These are phyloP conservation scores for Cadophora sp. DNA, from an alignment of 2,329 filamentous ascomycete species.

Conservation along the genomic window DNA sequence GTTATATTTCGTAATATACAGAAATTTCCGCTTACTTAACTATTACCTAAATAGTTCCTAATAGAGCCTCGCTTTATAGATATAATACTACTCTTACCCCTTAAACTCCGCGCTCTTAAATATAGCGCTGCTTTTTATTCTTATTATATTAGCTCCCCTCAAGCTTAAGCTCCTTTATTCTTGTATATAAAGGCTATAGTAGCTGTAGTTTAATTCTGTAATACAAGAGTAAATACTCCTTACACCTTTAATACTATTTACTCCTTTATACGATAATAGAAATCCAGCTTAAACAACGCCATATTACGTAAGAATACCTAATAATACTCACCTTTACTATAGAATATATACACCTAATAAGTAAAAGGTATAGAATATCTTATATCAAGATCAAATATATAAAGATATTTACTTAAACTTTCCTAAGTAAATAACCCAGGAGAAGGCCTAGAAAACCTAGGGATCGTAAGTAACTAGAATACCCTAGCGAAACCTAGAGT, in stretches of 20 bases:
- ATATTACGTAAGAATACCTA: slow-evolving; percentile 70
- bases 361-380: slow-evolving; percentile 70
- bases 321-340: slow-evolving; percentile 71
- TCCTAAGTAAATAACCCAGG: slow-evolving; percentile 8
- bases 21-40: neutral
- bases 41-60: neutral
- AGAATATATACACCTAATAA: slow-evolving; percentile 55
- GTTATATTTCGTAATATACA: neutral
- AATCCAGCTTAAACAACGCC: slow-evolving; percentile 74
- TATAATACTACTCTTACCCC: neutral
- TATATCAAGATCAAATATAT: slow-evolving; percentile 78
- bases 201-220: neutral
- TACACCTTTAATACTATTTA: slow-evolving; percentile 76
- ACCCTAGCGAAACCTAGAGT: neutral
- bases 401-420: slow-evolving; percentile 61
- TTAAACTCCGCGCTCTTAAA: neutral
- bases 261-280: slow-evolving; percentile 66
- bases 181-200: neutral
- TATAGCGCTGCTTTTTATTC: neutral
- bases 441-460: slow-evolving; percentile 12
- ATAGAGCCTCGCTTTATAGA: neutral
- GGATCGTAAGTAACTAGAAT: neutral
- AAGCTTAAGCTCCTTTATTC: slow-evolving; percentile 2
- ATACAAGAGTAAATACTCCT: slow-evolving; percentile 56
- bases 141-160: slow-evolving; percentile 2